A percentile compares a stretch with the other conserved stretches of the same genome.
Evolutionary conservation across 176 grass and related monocot genomes (phyloP).

Genomic region (Pharus latifolius): DNA sequence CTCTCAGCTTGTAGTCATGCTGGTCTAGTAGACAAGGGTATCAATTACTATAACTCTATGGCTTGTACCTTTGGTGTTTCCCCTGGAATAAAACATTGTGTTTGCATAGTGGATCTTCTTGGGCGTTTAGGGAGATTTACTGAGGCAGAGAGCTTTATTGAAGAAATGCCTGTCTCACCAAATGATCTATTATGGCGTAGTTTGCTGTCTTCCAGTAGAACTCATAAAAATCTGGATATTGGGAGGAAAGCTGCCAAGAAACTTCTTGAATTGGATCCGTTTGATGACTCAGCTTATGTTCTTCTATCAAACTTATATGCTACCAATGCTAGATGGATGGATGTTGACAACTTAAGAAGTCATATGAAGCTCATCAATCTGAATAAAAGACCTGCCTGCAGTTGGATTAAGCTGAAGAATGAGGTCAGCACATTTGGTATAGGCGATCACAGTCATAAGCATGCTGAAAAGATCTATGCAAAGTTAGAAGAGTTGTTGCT

Average conservation of each 20-base stretch:
- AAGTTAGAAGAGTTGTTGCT: slow-evolving; percentile 59
- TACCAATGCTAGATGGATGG: slow-evolving; percentile 51
- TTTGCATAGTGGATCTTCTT: slow-evolving; percentile 78
- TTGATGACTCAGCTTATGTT: slow-evolving; percentile 86
- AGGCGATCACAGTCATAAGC: slow-evolving; percentile 51
- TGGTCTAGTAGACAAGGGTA: slow-evolving; percentile 58
- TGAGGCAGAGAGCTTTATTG: slow-evolving; percentile 64
- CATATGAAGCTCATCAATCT: slow-evolving; percentile 89
- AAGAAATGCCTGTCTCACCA: slow-evolving; percentile 54
- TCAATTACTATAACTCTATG: slow-evolving; percentile 69
- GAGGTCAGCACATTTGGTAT: slow-evolving; percentile 69
- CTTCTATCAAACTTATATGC: slow-evolving; percentile 85
- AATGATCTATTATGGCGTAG: slow-evolving; percentile 88
- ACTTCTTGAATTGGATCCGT: slow-evolving; percentile 75
- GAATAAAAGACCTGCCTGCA: slow-evolving; percentile 75
- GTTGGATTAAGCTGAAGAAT: slow-evolving; percentile 85
- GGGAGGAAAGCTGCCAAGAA: slow-evolving; percentile 56
- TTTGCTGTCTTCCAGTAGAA: slow-evolving; percentile 76
- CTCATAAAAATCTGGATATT: slow-evolving; percentile 61
- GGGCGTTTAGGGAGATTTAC: slow-evolving; percentile 56
- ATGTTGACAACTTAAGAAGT: slow-evolving; percentile 70
- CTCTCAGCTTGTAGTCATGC: slow-evolving; percentile 82
- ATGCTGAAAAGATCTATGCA: slow-evolving; percentile 42
- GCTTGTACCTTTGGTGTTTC: slow-evolving; percentile 40
- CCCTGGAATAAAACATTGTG: slow-evolving; percentile 85